Base-by-base conservation (phyloP, 257 asterid genomes). In the Solanum tacnaense region DNA sequence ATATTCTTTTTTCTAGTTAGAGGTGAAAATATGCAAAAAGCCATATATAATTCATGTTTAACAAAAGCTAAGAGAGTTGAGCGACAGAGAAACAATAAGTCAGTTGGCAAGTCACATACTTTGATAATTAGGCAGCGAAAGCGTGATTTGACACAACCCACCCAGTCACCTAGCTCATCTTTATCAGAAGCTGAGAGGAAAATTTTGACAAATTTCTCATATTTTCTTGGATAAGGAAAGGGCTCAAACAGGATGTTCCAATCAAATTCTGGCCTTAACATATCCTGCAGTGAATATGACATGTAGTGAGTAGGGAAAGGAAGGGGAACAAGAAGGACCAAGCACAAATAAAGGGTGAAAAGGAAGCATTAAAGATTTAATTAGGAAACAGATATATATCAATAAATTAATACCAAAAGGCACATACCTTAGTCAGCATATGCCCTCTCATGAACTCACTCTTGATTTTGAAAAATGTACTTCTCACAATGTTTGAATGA, bases 111-210 rank as follows among this genome's bases (percentile, higher is more conserved):
- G 29, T 46, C 39, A 76, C 27, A 21, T 76, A 92, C 96, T 93
- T 90, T 93, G 56, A 90, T 83, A 74, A 91, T 88, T 79, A 94
- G 93, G 73, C 67, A 90, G 85, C 91, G 93, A 72, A 92, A 88
- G 46, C 94, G 94, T 7, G 95, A 93, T 89, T 92, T 94, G 38
- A 91, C 92, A 91, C 91, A 91, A 84, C 95, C 93, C 8, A 89
- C 91, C 93, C 95, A 93, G 62, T 87, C 93, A 56, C 92, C 87
- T 58, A 92, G 85, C 86, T 89, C 90, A 9, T 89, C 89, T 29
- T 65, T 87, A 23, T 89, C 79, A 13, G 89, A 71, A 49, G 92
- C 89, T 8, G 93, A 92, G 74, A 94, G 92, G 88, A 85, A 73
- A 75, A 94, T 91, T 87, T 92, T 93, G 44, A 94, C 88, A 81